Base-by-base conservation (phyloP, 2,329 filamentous ascomycete species). In the Cladophialophora carrionii region DNA sequence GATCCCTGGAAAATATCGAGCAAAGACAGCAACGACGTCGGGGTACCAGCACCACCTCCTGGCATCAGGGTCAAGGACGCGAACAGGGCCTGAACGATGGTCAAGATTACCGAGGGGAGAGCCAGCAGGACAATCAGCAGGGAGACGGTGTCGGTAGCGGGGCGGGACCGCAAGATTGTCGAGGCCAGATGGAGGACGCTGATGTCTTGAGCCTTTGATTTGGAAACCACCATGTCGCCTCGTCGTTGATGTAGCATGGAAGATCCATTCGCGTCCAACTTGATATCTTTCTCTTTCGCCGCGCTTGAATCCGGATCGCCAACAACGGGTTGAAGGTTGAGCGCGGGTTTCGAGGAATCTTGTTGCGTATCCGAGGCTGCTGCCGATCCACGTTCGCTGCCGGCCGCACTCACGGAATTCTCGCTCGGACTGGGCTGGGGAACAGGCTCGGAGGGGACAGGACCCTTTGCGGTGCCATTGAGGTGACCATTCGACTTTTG, bases 121-220 rank as follows among this genome's bases (percentile, higher is more conserved):
- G 96, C 93, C 78, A 97, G 90, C 71, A 98, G 86, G 73, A 97
- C 90, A 79, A 97, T 96, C 77, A 98, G 87, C 74, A 98, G 96
- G 76, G 94, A 92, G 79, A 97, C 91, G 67, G 94, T 96, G 80
- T 98, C 94, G 80, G 92, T 90, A 75, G 96, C 87, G 61, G 94
- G 94, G 73, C 93, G 94, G 59, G 92, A 92, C 73, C 88, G 88
- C 76, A 98, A 86, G 73, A 98, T 94, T 62, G 92, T 96, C 71
- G 91, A 86, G 69, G 90, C 89, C 70, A 96, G 83, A 72, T 90
- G 88, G 71, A 96, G 80, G 55, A 90, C 87, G 65, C 90, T 90
- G 61, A 87, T 87, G 71, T 88, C 88, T 74, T 90, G 89, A 61
- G 89, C 83, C 70, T 84, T 82, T 72, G 89, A 86, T 77, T 88